phyloP scores from a whole-genome alignment of 2,329 filamentous ascomycete genomes.

The Acephala macrosclerotiorum region DNA sequence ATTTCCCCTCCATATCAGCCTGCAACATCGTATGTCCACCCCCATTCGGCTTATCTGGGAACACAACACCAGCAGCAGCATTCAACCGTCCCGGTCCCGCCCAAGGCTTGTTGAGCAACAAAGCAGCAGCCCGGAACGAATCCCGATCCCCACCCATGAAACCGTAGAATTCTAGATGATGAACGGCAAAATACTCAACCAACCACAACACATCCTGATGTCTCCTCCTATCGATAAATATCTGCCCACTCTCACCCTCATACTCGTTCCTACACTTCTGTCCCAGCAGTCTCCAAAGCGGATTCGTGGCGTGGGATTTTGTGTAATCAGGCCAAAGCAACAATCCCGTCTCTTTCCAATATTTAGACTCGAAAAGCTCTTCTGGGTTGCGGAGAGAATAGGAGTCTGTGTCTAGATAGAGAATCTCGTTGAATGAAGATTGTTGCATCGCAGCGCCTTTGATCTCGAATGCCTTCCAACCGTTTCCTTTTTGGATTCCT shows the following conservation, averaged over 20 bases:
- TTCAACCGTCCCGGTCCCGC: conserved; percentile 28
- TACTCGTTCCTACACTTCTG: conserved; percentile 30
- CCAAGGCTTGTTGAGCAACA: conserved; percentile 28
- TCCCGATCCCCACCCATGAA: conserved; percentile 36
- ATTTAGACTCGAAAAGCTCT: conserved; percentile 28
- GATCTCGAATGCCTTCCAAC: conserved; percentile 34
- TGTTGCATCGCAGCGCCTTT: conserved; percentile 34
- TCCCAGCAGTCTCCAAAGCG: conserved; percentile 30
- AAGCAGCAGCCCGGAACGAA: conserved; percentile 30
- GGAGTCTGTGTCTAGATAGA: conserved; percentile 34
- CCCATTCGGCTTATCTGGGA: neutral
- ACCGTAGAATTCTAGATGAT: conserved; percentile 30
- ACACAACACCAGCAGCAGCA: conserved; percentile 7
- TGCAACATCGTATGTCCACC: conserved; percentile 37
- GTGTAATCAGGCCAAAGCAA: conserved; percentile 33
- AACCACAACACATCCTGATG: conserved; percentile 35
- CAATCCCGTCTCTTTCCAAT: conserved; percentile 31
- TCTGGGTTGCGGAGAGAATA: conserved; percentile 30
- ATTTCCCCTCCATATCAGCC: conserved; percentile 29
- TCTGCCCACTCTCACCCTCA: conserved; percentile 33
- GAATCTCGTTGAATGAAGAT: conserved; percentile 33
- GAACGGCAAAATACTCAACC: conserved; percentile 31
- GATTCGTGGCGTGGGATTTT: conserved; percentile 33
- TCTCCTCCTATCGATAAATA: conserved; percentile 26
- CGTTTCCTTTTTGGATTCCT: conserved; percentile 27